Evolutionary conservation across 2,329 filamentous ascomycete genomes (phyloP).

Genomic region (Sporothrix brasiliensis): DNA sequence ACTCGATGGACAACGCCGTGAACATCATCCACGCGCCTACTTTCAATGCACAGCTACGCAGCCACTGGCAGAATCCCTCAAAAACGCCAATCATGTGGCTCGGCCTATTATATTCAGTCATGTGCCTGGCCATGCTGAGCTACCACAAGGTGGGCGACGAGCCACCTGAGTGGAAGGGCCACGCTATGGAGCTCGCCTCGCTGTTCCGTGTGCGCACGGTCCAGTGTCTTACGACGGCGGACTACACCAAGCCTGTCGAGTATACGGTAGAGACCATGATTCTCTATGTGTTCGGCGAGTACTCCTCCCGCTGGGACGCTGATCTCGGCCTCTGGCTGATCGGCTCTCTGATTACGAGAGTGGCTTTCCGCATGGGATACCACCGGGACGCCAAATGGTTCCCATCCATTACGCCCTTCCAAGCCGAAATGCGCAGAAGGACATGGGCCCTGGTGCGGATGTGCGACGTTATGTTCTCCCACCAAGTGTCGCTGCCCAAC

Average conservation of each 20-base stretch:
- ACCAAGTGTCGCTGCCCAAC: slow-evolving; percentile 66
- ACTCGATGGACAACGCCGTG: slow-evolving; percentile 71
- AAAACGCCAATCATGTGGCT: slow-evolving; percentile 78
- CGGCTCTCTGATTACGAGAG: slow-evolving; percentile 57
- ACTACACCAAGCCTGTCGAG: slow-evolving; percentile 74
- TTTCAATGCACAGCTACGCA: slow-evolving; percentile 72
- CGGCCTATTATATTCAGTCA: slow-evolving; percentile 73
- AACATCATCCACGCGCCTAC: slow-evolving; percentile 81
- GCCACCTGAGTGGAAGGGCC: slow-evolving; percentile 75
- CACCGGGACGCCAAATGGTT: slow-evolving; percentile 79
- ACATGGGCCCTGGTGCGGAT: slow-evolving; percentile 73
- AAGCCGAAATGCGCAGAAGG: slow-evolving; percentile 73
- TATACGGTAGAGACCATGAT: slow-evolving; percentile 79
- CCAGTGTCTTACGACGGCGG: slow-evolving; percentile 73
- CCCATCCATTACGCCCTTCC: slow-evolving; percentile 69
- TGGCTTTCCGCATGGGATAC: slow-evolving; percentile 71
- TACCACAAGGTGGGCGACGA: slow-evolving; percentile 80
- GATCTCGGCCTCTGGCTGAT: slow-evolving; percentile 68
- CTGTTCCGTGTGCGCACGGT: slow-evolving; percentile 73
- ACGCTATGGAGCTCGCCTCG: slow-evolving; percentile 60
- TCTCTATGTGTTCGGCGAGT: slow-evolving; percentile 75
- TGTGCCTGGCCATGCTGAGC: slow-evolving; percentile 76
- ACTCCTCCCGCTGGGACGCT: slow-evolving; percentile 71
- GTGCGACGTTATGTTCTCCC: slow-evolving; percentile 75
- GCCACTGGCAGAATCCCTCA: slow-evolving; percentile 70